These are phyloP conservation scores for Paraphaeosphaeria minitans DNA, from an alignment of 2,329 filamentous ascomycete genomes.

Conservation along the genomic window DNA sequence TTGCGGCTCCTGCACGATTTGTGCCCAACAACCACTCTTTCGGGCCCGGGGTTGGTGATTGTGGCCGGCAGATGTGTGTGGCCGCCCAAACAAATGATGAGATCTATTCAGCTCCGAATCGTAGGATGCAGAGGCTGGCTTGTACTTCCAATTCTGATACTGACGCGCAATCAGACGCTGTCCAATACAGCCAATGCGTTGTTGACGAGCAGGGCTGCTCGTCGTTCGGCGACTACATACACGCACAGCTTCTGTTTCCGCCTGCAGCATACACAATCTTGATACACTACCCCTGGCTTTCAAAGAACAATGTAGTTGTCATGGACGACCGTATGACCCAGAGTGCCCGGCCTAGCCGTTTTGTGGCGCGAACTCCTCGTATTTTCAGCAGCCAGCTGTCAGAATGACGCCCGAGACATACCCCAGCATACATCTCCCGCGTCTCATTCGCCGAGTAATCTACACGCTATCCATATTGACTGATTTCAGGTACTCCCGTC, in stretches of 20 bases:
- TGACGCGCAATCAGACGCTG: not conserved
- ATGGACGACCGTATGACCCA: not conserved
- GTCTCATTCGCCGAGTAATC: not conserved
- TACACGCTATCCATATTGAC: not conserved
- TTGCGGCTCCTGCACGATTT: not conserved
- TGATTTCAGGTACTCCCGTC: not conserved
- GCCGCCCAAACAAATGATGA: not conserved
- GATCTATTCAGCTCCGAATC: not conserved
- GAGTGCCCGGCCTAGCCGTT: not conserved
- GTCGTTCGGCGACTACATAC: not conserved
- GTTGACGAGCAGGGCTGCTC: not conserved
- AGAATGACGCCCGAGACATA: not conserved
- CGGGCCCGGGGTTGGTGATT: not conserved
- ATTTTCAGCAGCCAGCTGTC: slow-evolving; percentile 1
- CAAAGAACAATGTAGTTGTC: not conserved
- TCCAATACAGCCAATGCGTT: not conserved
- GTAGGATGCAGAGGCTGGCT: not conserved
- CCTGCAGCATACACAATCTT: not conserved
- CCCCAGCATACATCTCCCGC: not conserved
- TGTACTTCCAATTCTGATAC: not conserved
- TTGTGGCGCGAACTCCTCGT: not conserved
- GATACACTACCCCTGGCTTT: not conserved
- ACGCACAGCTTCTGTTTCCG: not conserved
- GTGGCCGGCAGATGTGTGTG: not conserved
- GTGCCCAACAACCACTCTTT: not conserved